Evolutionary conservation across 2,329 filamentous ascomycete genomes (phyloP).

Genomic region (Penicillium nordicum): DNA sequence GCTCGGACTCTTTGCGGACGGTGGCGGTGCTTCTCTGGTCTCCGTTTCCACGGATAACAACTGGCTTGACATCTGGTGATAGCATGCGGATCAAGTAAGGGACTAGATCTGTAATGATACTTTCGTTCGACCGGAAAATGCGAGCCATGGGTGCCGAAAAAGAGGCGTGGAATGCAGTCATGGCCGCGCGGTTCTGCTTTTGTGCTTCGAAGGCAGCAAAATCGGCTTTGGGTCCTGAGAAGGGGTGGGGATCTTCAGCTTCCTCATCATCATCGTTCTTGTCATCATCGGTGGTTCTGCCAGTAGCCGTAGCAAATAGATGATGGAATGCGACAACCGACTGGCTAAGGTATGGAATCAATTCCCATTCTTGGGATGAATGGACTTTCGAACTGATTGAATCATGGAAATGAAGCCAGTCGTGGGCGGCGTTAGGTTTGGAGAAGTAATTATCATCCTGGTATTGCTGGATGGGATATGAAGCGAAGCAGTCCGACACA

Average conservation of each 20-base stretch:
- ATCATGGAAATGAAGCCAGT: constrained; percentile 96
- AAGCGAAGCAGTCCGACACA: constrained; percentile 70
- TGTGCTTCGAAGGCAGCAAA: constrained; percentile 76
- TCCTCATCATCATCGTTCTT: constrained; percentile 44
- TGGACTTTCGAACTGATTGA: constrained; percentile 73
- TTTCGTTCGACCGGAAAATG: constrained; percentile 73
- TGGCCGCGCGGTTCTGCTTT: constrained; percentile 71
- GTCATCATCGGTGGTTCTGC: constrained; percentile 47
- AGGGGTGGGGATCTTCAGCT: constrained; percentile 61
- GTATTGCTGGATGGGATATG: constrained; percentile 82
- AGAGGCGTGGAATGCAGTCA: constrained; percentile 69
- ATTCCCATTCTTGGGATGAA: constrained; percentile 86
- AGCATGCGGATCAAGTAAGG: constrained; percentile 82
- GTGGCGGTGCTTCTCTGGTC: constrained; percentile 68
- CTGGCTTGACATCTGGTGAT: constrained; percentile 84
- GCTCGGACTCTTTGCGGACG: constrained; percentile 83
- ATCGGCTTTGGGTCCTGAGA: constrained; percentile 77
- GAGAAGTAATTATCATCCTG: constrained; percentile 89
- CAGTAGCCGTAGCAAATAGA: constrained; percentile 74
- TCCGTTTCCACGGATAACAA: constrained; percentile 71
- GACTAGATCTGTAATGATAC: constrained; percentile 75
- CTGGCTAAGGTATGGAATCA: constrained; percentile 80
- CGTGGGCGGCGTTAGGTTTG: constrained; percentile 82
- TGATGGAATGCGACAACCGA: constrained; percentile 86
- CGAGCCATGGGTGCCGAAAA: constrained; percentile 70